Percentiles rank a stretch among this genome's conserved stretches.
phyloP scores from a whole-genome alignment of 768 basidiomycete genomes.

The Amanita jacksonii region DNA sequence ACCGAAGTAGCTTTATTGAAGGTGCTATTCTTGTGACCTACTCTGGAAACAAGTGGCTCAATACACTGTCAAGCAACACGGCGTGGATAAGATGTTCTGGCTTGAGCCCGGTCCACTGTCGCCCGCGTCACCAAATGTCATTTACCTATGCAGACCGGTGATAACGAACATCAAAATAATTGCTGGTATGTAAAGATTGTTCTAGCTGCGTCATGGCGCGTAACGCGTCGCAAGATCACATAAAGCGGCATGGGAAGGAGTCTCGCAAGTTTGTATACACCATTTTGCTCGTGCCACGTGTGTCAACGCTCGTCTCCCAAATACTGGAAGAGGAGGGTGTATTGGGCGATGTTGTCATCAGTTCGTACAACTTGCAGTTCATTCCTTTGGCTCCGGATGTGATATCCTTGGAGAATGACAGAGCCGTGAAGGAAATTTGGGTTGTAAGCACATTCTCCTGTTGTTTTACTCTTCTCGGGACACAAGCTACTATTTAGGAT shows the following conservation, averaged over 20 bases:
- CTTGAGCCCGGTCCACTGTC: constrained; percentile 82
- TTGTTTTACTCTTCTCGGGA: constrained; percentile 5
- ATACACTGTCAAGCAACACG: constrained; percentile 67
- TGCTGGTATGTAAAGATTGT: constrained; percentile 54
- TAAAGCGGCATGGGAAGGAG: constrained; percentile 68
- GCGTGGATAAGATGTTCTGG: constrained; percentile 99
- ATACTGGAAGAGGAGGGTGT: constrained; percentile 97
- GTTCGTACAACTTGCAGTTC: constrained; percentile 85
- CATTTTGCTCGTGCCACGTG: constrained; percentile 77
- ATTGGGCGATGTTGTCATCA: constrained; percentile 84
- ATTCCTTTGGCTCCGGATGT: constrained; percentile 92
- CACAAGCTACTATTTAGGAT: constrained; percentile 43
- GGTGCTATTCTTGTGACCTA: constrained; percentile 30
- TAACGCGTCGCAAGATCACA: constrained; percentile 63
- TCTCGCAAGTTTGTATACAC: constrained; percentile 78
- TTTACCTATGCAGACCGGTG: constrained; percentile 86
- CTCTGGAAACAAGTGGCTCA: neutral
- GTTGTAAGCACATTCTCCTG: constrained; percentile 49
- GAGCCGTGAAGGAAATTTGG: constrained; percentile 83
- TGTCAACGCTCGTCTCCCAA: constrained; percentile 76
- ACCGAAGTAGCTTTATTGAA: constrained; percentile 90
- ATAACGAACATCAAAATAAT: constrained; percentile 84
- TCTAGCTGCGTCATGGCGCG: constrained; percentile 10
- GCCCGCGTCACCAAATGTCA: constrained; percentile 77
- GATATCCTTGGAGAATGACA: constrained; percentile 80